Percentiles rank a stretch among this genome's conserved stretches.
Conservation (phyloP, 2,329 filamentous ascomycete species). For the Hypoxylon sp. region DNA sequence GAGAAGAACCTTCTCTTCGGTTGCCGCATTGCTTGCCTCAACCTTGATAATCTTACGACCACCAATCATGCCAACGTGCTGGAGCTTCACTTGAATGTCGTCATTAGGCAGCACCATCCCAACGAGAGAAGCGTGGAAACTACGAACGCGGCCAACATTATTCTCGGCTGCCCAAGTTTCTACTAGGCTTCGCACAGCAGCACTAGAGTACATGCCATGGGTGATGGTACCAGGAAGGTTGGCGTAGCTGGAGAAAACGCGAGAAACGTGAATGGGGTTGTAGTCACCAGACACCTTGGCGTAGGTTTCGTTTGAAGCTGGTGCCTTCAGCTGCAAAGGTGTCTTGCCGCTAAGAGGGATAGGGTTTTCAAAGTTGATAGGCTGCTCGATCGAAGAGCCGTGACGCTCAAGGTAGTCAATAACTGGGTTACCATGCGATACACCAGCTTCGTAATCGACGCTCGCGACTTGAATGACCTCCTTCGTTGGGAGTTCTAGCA, state of each 20-base stretch:
- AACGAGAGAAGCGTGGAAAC: conserved; percentile 96
- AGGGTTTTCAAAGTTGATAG: conserved; percentile 95
- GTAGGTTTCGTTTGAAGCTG: conserved; percentile 97
- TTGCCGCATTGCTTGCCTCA: conserved; percentile 94
- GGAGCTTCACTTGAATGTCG: conserved; percentile 92
- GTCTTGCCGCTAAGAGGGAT: conserved; percentile 96
- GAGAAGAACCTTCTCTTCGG: conserved; percentile 94
- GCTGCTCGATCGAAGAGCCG: conserved; percentile 93
- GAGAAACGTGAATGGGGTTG: conserved; percentile 98
- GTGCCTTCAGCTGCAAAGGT: conserved; percentile 88
- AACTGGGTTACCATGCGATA: conserved; percentile 95
- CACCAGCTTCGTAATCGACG: conserved; percentile 92
- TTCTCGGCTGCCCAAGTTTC: conserved; percentile 99
- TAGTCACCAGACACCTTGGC: conserved; percentile 97
- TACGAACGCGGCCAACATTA: conserved; percentile 95
- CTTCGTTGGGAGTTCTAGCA: conserved; percentile 95
- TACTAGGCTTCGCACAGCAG: conserved; percentile 93
- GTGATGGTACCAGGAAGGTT: conserved; percentile 97
- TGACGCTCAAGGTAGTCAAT: conserved; percentile 95
- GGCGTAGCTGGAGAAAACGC: conserved; percentile 95
- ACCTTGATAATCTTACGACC: conserved; percentile 99
- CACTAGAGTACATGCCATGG: conserved; percentile 99
- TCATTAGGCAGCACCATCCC: conserved; percentile 99
- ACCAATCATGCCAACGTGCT: conserved; percentile 97
- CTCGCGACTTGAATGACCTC: conserved; percentile 98